Base-by-base conservation (phyloP, 768 basidiomycete species). In the Lentinula detonsa region DNA sequence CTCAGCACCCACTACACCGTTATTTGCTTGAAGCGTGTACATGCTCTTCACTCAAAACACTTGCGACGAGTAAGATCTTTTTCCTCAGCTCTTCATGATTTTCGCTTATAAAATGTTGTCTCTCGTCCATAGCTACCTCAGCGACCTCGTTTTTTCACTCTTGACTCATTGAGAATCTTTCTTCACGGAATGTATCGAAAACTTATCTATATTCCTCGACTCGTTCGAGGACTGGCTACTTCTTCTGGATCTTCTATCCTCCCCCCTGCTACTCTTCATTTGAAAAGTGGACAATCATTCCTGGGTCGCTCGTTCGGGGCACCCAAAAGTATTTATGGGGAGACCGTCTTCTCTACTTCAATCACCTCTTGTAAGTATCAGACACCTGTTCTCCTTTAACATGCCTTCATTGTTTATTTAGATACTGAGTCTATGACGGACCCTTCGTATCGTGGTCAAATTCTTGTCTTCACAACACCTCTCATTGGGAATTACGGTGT, bases 341-440 rank as follows among this genome's bases (percentile, higher is more conserved):
- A 99, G 80, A 97, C 96, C 1, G 97, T 99, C 33, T 99, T 99
- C 75, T 96, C 94, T 13, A 99, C 97, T 35, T 95, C 94, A 46
- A 99, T 99, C 72, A 99, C 97, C 1, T 97, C 95, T 43, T 99
- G 95, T 94, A 64, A 67, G 90, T 79, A 8, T 57, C 15, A 59
- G 60, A 57, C 21, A 34, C 11, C 39, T 33, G 56, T 6, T 52
- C 16, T 34, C 60, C 37, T 11, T 11, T 15, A 37, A 1, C 57
- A 62, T 43, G 58, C 64, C 57, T 60, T 64, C 46, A 4, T 52
- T 64, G 62, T 23, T 18, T 31, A n/a, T 21, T 21, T 70, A 96
- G 95, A 99, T 73, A 98, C 96, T 51, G 97, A 99, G 76, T 97
- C 94, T 7, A 98, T 99, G 97, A 99, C 97, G 40, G 97, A 99